Percentiles rank a stretch among this genome's conserved stretches.
phyloP scores from a whole-genome alignment of 1,284 basidiomycete species.

The Meripilus lineatus region DNA sequence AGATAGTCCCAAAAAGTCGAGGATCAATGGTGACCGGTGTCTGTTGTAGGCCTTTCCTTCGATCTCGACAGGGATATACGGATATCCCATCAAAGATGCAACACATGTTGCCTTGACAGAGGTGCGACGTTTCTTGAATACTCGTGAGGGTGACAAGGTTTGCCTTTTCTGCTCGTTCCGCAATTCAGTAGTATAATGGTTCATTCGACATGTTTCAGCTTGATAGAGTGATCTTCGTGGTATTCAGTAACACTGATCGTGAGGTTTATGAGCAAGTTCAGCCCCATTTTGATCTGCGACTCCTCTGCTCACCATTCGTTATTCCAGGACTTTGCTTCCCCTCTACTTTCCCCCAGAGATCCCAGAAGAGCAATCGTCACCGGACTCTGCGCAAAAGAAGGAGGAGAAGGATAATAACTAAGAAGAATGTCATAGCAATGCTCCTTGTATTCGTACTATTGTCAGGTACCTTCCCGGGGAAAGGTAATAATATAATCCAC shows the following conservation, averaged over 20 bases:
- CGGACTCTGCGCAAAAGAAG: background rate
- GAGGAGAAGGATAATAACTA: background rate
- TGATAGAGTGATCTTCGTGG: constrained; percentile 69
- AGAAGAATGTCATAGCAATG: too few relatives aligned
- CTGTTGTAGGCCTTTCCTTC: constrained; percentile 67
- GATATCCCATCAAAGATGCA: constrained; percentile 72
- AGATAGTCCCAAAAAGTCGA: constrained; percentile 10
- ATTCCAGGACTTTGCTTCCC: constrained; percentile 49
- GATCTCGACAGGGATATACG: constrained; percentile 77
- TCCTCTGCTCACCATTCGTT: background rate
- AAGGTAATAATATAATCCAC: too few relatives aligned
- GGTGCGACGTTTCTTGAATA: constrained; percentile 55
- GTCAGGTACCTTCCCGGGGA: background rate
- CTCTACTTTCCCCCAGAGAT: constrained; percentile 51
- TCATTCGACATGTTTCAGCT: constrained; percentile 37
- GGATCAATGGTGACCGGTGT: constrained; percentile 17
- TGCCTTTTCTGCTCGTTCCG: constrained; percentile 12
- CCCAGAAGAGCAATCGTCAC: background rate
- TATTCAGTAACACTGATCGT: constrained; percentile 64
- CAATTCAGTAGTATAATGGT: background rate
- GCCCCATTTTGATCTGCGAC: background rate
- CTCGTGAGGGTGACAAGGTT: constrained; percentile 46
- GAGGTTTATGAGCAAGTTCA: constrained; percentile 56
- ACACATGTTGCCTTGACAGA: constrained; percentile 64
- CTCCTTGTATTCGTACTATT: too few relatives aligned